Percentiles rank a stretch among this genome's conserved stretches.
phyloP scores from a whole-genome alignment of 225 moss, liverwort and hornwort genomes.

The Polytrichum commune region DNA sequence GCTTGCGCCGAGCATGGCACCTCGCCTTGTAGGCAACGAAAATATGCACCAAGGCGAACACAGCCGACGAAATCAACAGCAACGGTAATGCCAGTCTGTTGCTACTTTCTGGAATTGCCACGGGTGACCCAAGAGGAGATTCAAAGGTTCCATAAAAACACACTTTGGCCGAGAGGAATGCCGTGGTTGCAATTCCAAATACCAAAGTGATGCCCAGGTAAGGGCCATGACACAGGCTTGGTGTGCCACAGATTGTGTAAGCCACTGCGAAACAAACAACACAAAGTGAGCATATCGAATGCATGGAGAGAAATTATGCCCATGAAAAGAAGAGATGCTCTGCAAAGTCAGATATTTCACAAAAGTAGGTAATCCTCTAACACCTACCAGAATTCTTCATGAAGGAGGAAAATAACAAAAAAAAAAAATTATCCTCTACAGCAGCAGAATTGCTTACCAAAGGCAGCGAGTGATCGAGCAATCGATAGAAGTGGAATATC shows the following conservation, averaged over 20 bases:
- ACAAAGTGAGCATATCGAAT: background rate
- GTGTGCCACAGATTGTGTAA: constrained; percentile 40
- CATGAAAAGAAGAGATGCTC: too few species aligned
- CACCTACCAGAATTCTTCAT: too few species aligned
- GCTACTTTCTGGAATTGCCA: constrained; percentile 15
- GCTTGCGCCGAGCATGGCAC: constrained; percentile 54
- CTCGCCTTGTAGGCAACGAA: constrained; percentile 55
- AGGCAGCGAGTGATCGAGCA: constrained; percentile 46
- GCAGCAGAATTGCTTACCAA: constrained; percentile 24
- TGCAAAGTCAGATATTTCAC: too few species aligned
- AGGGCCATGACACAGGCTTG: constrained; percentile 53
- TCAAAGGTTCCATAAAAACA: constrained; percentile 30
- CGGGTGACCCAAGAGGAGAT: constrained; percentile 16
- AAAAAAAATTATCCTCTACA: too few species aligned
- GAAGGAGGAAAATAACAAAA: too few species aligned
- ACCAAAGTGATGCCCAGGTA: constrained; percentile 41
- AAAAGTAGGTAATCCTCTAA: too few species aligned
- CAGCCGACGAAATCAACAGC: constrained; percentile 42
- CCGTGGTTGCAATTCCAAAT: constrained; percentile 39
- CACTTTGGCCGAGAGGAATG: constrained; percentile 37
- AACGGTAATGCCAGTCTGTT: constrained; percentile 30
- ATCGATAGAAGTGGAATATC: constrained; percentile 55
- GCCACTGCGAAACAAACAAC: constrained; percentile 23
- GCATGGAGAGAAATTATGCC: too few species aligned
- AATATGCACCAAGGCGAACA: constrained; percentile 44